Conservation (phyloP, 2,329 filamentous ascomycete genomes). For the Claviceps pusilla region DNA sequence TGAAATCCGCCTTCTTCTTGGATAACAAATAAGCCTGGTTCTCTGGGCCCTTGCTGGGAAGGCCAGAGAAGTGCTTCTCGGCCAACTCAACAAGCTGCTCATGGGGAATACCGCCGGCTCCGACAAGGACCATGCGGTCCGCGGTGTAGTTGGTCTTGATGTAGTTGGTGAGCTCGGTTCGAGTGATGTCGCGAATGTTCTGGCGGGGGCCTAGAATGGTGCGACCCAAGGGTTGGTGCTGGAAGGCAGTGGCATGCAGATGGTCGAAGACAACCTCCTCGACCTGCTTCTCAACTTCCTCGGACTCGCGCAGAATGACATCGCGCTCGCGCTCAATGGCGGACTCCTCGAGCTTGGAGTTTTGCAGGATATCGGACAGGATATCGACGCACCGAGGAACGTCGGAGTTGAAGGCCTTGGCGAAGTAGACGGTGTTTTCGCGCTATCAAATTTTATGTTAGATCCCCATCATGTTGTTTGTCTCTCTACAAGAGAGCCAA, state of each 20-base stretch:
- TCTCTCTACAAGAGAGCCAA: slow-evolving; percentile 10
- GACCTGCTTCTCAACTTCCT: slow-evolving; percentile 99
- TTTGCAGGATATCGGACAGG: slow-evolving; percentile 95
- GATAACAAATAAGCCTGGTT: slow-evolving; percentile 60
- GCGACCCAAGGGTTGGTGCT: slow-evolving; percentile 87
- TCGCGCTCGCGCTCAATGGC: slow-evolving; percentile 97
- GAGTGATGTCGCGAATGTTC: slow-evolving; percentile 94
- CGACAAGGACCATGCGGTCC: slow-evolving; percentile 97
- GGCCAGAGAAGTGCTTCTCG: slow-evolving; percentile 80
- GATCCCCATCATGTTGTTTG: slow-evolving; percentile 7
- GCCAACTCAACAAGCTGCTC: slow-evolving; percentile 87
- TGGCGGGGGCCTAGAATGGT: slow-evolving; percentile 95
- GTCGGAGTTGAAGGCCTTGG: slow-evolving; percentile 96
- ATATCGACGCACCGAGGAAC: slow-evolving; percentile 95
- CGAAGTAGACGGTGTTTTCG: slow-evolving; percentile 99
- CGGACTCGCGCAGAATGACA: slow-evolving; percentile 95
- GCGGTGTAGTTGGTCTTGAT: slow-evolving; percentile 99
- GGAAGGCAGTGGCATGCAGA: slow-evolving; percentile 94
- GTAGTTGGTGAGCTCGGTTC: slow-evolving; percentile 81
- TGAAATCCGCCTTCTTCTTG: slow-evolving; percentile 84
- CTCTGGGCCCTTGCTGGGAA: slow-evolving; percentile 62
- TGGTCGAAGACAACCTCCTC: slow-evolving; percentile 99
- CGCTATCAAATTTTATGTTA: slow-evolving; percentile 39
- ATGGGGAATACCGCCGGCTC: slow-evolving; percentile 86
- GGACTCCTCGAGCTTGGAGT: slow-evolving; percentile 88